Evolutionary conservation across 169 alveolate genomes (phyloP).

Genomic region (Besnoitia besnoiti): DNA sequence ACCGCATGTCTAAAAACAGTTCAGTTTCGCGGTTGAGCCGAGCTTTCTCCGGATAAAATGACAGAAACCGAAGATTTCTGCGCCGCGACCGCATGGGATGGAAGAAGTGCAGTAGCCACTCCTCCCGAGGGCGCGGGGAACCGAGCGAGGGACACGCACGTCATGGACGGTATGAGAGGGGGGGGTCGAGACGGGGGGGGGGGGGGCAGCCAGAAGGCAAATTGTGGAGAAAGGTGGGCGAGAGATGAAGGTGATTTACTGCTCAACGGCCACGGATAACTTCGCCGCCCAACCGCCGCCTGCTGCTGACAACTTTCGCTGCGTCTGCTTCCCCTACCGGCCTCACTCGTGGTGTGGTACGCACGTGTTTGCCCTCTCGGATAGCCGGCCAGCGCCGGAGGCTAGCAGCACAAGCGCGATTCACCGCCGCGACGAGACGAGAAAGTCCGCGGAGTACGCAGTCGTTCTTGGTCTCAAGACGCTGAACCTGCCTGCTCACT

Average conservation of each 20-base stretch:
- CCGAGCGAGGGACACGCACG: too few relatives aligned
- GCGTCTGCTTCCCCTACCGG: neutral
- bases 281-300: neutral
- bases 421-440: neutral
- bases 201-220: too few relatives aligned
- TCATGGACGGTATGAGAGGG: too few relatives aligned
- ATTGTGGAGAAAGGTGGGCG: too few relatives aligned
- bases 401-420: neutral
- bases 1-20: neutral
- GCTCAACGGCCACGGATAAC: too few relatives aligned
- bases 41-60: neutral
- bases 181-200: too few relatives aligned
- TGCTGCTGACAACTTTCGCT: neutral
- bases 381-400: neutral
- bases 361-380: neutral
- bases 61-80: neutral
- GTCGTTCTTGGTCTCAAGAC: neutral
- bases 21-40: neutral
- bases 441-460: neutral
- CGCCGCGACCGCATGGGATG: neutral
- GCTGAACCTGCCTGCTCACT: neutral
- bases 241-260: neutral
- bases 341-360: neutral
- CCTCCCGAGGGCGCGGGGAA: neutral
- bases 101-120: neutral